Percentiles rank a stretch among this genome's conserved stretches.
These are phyloP conservation scores for Domatiomyces catenatus DNA, from an alignment of 2,329 filamentous ascomycete species.

Conservation along the genomic window DNA sequence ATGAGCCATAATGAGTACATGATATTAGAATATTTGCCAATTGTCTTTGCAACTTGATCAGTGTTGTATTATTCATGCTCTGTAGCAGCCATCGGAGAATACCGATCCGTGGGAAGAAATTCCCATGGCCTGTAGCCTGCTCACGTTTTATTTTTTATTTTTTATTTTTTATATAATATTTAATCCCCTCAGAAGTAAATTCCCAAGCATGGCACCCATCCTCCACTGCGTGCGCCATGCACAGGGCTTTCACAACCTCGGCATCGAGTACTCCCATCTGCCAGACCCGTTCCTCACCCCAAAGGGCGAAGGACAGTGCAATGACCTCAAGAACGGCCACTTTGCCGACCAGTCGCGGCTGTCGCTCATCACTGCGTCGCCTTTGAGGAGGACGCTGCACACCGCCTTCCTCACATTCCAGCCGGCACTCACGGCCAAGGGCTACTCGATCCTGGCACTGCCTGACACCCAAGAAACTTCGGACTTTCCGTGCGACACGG, in stretches of 20 bases:
- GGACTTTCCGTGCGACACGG: conserved; percentile 60
- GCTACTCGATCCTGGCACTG: conserved; percentile 41
- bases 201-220: conserved; percentile 9
- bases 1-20: not conserved
- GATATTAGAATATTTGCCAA: not conserved
- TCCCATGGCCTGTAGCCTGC: too few relatives aligned
- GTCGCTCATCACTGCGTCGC: conserved; percentile 55
- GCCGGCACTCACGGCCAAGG: conserved; percentile 32
- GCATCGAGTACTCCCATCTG: conserved; percentile 50
- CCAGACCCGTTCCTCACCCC: conserved; percentile 66
- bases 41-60: not conserved
- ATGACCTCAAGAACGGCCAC: conserved; percentile 35
- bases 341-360: conserved; percentile 41
- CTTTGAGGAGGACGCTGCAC: conserved; percentile 64
- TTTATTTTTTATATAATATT: too few relatives aligned
- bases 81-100: too few relatives aligned
- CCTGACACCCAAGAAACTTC: conserved; percentile 69
- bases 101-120: too few relatives aligned
- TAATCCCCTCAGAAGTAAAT: too few relatives aligned
- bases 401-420: conserved; percentile 59
- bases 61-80: too few relatives aligned
- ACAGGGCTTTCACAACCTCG: conserved; percentile 69
- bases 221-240: conserved; percentile 17
- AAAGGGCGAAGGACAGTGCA: conserved; percentile 62
- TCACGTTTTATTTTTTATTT: too few relatives aligned